Evolutionary conservation across 2,329 filamentous ascomycete species (phyloP).

Genomic region (Huntiella decipiens): DNA sequence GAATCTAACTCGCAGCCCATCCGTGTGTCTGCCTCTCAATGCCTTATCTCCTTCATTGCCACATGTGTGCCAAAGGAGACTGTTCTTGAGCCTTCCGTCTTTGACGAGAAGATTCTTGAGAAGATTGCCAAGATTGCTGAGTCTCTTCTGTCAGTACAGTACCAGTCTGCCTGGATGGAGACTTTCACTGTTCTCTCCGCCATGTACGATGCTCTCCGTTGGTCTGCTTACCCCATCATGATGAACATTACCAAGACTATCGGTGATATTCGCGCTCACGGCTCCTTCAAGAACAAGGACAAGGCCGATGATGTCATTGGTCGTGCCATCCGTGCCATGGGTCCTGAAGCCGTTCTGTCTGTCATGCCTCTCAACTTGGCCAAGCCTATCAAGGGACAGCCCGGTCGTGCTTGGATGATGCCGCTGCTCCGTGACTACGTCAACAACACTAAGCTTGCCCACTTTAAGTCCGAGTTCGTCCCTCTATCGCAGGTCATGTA

Average conservation of each 20-base stretch:
- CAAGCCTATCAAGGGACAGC: slow-evolving; percentile 55
- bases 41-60: slow-evolving; percentile 76
- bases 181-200: slow-evolving; percentile 76
- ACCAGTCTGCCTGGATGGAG: slow-evolving; percentile 85
- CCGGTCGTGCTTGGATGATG: slow-evolving; percentile 84
- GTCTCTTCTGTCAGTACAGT: slow-evolving; percentile 69
- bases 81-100: slow-evolving; percentile 74
- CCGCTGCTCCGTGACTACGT: slow-evolving; percentile 79
- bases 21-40: slow-evolving; percentile 82
- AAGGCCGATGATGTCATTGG: slow-evolving; percentile 83
- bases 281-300: slow-evolving; percentile 83
- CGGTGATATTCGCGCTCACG: slow-evolving; percentile 71
- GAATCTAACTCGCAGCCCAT: slow-evolving; percentile 83
- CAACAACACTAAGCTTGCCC: slow-evolving; percentile 67
- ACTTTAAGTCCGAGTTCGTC: slow-evolving; percentile 74
- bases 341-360: slow-evolving; percentile 62
- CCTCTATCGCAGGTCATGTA: slow-evolving; percentile 82
- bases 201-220: slow-evolving; percentile 72
- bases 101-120: slow-evolving; percentile 76
- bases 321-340: slow-evolving; percentile 75
- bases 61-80: slow-evolving; percentile 75
- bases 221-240: slow-evolving; percentile 66
- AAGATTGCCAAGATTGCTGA: slow-evolving; percentile 58
- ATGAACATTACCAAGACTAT: slow-evolving; percentile 57
- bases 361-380: slow-evolving; percentile 74